phyloP scores from a whole-genome alignment of 495 filamentous ascomycete genomes.

The Hypoxylon intermedium region DNA sequence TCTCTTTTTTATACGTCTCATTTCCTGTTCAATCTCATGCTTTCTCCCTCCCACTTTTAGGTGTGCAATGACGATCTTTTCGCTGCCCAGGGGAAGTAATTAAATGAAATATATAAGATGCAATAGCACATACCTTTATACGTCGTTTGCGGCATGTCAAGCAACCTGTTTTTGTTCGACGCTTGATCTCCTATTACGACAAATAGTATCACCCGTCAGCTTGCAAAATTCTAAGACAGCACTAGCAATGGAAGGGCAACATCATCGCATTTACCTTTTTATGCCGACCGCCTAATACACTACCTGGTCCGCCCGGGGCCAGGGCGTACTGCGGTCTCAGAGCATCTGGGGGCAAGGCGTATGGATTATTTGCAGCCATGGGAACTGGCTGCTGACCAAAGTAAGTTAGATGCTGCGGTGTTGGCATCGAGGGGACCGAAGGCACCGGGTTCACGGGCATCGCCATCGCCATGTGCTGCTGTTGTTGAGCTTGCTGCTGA shows the following conservation, averaged over 20 bases:
- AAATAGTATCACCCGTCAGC: conserved; percentile 36
- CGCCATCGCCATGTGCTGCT: conserved; percentile 48
- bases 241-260: conserved; percentile 8
- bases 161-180: conserved; percentile 96
- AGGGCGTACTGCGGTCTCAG: conserved; percentile 48
- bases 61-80: not conserved
- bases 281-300: conserved; percentile 78
- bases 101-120: conserved; percentile 16
- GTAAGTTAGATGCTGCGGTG: conserved; percentile 46
- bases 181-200: conserved; percentile 80
- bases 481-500: conserved; percentile 53
- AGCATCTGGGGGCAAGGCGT: conserved; percentile 54
- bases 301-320: conserved; percentile 63
- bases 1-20: not conserved
- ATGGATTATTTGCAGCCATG: conserved; percentile 52
- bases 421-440: conserved; percentile 38
- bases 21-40: not conserved
- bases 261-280: conserved; percentile 71
- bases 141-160: conserved; percentile 94
- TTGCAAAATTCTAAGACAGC: conserved; percentile 33
- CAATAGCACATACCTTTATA: conserved; percentile 84
- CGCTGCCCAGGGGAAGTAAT: conserved; percentile 22
- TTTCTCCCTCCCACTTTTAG: not conserved
- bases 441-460: conserved; percentile 43
- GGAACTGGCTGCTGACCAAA: conserved; percentile 46